Percentiles rank a stretch among this genome's conserved stretches.
These are phyloP conservation scores for Hamamelis virginiana DNA, from an alignment of 164 flowering plant species.

Conservation along the genomic window DNA sequence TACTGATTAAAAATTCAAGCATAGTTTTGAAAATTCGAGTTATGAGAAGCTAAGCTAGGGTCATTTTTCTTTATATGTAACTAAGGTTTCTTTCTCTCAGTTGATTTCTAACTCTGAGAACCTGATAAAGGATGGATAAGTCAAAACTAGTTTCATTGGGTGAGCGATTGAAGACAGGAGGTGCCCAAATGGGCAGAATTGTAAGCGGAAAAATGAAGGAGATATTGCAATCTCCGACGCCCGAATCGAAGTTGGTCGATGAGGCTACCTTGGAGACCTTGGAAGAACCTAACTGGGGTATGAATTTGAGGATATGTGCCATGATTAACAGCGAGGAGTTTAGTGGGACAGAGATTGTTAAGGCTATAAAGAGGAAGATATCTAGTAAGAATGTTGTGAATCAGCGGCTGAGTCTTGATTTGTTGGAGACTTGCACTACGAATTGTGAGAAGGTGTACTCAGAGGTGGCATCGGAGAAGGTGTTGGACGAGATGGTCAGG, in stretches of 20 bases:
- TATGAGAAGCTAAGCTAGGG: not conserved
- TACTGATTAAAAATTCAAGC: no score
- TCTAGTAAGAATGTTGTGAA: constrained; percentile 33
- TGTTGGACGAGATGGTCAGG: constrained; percentile 88
- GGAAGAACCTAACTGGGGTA: constrained; percentile 76
- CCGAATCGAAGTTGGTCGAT: constrained; percentile 74
- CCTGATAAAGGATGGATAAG: constrained; percentile 42
- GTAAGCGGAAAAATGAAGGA: constrained; percentile 74
- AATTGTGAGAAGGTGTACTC: constrained; percentile 92
- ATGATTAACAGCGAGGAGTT: constrained; percentile 64
- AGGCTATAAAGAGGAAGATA: constrained; percentile 74
- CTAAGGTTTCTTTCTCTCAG: not conserved
- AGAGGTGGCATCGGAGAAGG: constrained; percentile 85
- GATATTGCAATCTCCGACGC: constrained; percentile 60
- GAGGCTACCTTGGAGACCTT: constrained; percentile 68
- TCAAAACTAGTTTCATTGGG: constrained; percentile 54
- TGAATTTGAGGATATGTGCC: constrained; percentile 74
- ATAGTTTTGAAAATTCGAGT: no score
- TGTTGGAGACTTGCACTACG: constrained; percentile 72
- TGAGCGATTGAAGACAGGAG: constrained; percentile 60
- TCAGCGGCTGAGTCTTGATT: constrained; percentile 64
- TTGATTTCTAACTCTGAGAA: not conserved
- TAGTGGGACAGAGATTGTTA: constrained; percentile 67
- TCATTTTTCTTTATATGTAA: no score
- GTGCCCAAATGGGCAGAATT: constrained; percentile 65